These are phyloP conservation scores for Magnaporthiopsis incrustans DNA, from an alignment of 2,329 filamentous ascomycete species.

Conservation along the genomic window DNA sequence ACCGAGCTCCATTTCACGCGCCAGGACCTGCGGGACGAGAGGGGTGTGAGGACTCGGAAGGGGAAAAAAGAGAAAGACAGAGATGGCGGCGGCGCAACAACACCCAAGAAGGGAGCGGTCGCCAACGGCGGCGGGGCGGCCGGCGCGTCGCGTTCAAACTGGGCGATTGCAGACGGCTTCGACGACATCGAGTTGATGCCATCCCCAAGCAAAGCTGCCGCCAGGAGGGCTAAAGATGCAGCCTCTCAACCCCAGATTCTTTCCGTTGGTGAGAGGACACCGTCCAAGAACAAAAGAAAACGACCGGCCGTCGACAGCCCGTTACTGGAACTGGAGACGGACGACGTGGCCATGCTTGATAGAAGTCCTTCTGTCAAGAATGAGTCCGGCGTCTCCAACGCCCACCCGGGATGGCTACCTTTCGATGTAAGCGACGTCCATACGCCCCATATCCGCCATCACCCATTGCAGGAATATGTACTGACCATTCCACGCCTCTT, in stretches of 20 bases:
- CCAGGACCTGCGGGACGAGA: constrained; percentile 60
- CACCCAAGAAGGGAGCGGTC: constrained; percentile 44
- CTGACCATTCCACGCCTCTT: constrained; percentile 14
- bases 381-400: constrained; percentile 8
- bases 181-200: constrained; percentile 54
- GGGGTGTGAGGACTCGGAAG: constrained; percentile 25
- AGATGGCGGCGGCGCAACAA: constrained; percentile 34
- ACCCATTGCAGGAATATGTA: constrained; percentile 1
- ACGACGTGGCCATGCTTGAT: constrained; percentile 29
- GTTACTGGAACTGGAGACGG: constrained; percentile 48
- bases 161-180: constrained; percentile 66
- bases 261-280: constrained; percentile 45
- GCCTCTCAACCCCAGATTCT: constrained; percentile 30
- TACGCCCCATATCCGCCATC: background rate
- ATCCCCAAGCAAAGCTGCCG: constrained; percentile 45
- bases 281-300: constrained; percentile 65
- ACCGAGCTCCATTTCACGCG: constrained; percentile 67
- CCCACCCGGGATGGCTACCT: constrained; percentile 18
- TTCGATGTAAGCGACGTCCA: constrained; percentile 34
- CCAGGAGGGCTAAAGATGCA: constrained; percentile 28
- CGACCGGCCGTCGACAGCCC: constrained; percentile 59
- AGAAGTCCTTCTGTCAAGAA: constrained; percentile 15
- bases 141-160: constrained; percentile 35
- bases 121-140: constrained; percentile 19
- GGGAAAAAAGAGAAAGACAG: constrained; percentile 20